Conservation (phyloP, 2,329 filamentous ascomycete species). For the Endothia cerciana region DNA sequence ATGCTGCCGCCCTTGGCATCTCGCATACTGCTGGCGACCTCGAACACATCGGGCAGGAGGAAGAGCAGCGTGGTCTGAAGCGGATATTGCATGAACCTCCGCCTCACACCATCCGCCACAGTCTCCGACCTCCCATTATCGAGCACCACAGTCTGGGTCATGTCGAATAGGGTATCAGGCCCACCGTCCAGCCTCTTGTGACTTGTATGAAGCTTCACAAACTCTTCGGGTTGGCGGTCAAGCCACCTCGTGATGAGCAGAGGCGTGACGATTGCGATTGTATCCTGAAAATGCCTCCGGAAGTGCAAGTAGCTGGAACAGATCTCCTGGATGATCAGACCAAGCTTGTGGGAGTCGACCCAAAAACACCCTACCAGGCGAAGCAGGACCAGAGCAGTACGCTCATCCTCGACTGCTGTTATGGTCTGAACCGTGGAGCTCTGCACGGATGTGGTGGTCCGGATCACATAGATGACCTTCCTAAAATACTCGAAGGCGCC, state of each 20-base stretch:
- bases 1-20: conserved; percentile 66
- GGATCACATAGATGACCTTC: conserved; percentile 54
- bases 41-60: conserved; percentile 70
- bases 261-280: conserved; percentile 64
- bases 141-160: conserved; percentile 59
- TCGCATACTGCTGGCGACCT: conserved; percentile 69
- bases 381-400: conserved; percentile 56
- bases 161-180: conserved; percentile 70
- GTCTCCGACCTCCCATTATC: conserved; percentile 28
- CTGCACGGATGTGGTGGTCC: conserved; percentile 48
- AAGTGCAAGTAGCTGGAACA: conserved; percentile 70
- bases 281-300: conserved; percentile 65
- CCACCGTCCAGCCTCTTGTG: conserved; percentile 67
- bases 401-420: conserved; percentile 54
- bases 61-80: conserved; percentile 66
- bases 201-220: conserved; percentile 63
- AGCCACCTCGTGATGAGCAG: conserved; percentile 68
- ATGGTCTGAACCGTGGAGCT: conserved; percentile 43
- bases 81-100: conserved; percentile 61
- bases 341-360: conserved; percentile 66
- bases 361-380: conserved; percentile 66
- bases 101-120: conserved; percentile 56
- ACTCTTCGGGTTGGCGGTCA: conserved; percentile 66
- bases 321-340: conserved; percentile 66
- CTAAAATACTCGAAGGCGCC: conserved; percentile 63